phyloP scores from a whole-genome alignment of 179 eudicot species.

The Beta lomatogona region DNA sequence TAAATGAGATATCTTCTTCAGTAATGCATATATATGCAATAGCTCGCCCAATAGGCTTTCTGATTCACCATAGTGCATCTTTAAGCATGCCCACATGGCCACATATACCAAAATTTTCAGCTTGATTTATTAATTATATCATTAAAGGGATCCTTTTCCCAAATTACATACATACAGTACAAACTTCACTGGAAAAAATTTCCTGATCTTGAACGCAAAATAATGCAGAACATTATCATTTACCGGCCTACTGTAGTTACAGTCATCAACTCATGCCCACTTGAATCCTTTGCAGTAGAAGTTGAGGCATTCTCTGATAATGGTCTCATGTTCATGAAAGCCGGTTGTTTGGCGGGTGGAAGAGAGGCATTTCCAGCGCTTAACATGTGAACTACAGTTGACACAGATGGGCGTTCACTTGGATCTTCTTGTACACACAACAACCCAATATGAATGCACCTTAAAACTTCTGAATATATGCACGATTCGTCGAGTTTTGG shows the following conservation, averaged over 20 bases:
- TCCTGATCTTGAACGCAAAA: neutral
- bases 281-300: constrained; percentile 22
- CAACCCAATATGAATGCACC: constrained; percentile 33
- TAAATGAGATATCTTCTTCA: no score
- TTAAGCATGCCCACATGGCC: neutral
- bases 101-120: neutral
- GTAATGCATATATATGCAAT: no score
- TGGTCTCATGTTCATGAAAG: constrained; percentile 24
- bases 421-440: constrained; percentile 34
- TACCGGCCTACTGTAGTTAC: constrained; percentile 26
- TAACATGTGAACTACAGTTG: constrained; percentile 26
- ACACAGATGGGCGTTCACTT: constrained; percentile 30
- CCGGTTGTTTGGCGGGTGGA: constrained; percentile 28
- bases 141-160: no score
- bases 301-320: constrained; percentile 22
- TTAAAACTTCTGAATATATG: constrained; percentile 21
- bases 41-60: neutral
- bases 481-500: constrained; percentile 19
- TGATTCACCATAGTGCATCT: neutral
- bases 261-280: constrained; percentile 11
- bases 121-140: neutral
- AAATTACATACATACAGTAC: neutral
- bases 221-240: neutral
- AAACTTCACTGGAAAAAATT: no score
- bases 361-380: constrained; percentile 25